Evolutionary conservation across 1,284 basidiomycete genomes (phyloP).

Genomic region (Vanrija humicola): DNA sequence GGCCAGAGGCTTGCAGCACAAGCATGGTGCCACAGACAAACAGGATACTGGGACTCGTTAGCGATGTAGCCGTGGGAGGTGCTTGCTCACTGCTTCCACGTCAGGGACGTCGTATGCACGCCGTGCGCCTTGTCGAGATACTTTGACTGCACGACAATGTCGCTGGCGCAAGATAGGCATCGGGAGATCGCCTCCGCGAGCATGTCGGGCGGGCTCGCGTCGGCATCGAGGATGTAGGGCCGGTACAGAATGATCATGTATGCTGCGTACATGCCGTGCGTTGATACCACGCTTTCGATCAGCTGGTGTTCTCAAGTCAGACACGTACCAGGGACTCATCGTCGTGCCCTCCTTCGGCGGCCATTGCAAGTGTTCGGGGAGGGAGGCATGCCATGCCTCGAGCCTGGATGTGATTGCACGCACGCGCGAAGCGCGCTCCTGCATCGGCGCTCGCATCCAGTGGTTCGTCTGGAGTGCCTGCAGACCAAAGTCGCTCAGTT

Average conservation of each 20-base stretch:
- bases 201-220: too few species aligned
- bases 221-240: slow-evolving; percentile 22
- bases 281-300: slow-evolving; percentile 7
- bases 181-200: background rate
- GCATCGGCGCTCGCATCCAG: slow-evolving; percentile 14
- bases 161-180: slow-evolving; percentile 12
- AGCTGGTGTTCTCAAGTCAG: background rate
- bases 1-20: slow-evolving; percentile 18
- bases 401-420: background rate
- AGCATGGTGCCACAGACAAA: slow-evolving; percentile 23
- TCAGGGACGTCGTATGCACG: slow-evolving; percentile 10
- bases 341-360: slow-evolving; percentile 9
- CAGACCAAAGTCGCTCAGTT: slow-evolving; percentile 14
- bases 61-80: background rate
- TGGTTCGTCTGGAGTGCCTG: slow-evolving; percentile 22
- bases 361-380: slow-evolving; percentile 16
- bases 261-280: slow-evolving; percentile 23
- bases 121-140: slow-evolving; percentile 14
- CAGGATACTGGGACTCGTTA: slow-evolving; percentile 8
- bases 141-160: slow-evolving; percentile 17
- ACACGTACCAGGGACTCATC: slow-evolving; percentile 16
- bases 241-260: slow-evolving; percentile 25
- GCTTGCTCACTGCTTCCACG: slow-evolving; percentile 18
- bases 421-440: slow-evolving; percentile 11
- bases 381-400: slow-evolving; percentile 12